phyloP scores from a whole-genome alignment of 768 basidiomycete species.

The Mycena indigotica region DNA sequence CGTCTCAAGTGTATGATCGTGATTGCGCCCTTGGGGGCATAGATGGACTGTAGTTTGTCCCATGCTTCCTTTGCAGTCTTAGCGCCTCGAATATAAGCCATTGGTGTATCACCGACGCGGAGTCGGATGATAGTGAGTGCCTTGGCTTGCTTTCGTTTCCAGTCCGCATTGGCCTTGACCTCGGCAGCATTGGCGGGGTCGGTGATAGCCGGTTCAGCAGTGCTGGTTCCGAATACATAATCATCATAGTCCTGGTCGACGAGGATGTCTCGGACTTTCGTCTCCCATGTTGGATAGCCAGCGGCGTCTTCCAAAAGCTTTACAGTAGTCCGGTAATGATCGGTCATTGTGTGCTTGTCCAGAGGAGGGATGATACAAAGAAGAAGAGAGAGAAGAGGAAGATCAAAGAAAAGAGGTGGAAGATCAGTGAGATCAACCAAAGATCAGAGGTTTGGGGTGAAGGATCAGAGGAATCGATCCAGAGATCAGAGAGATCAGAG shows the following conservation, averaged over 20 bases:
- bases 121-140: constrained; percentile 32
- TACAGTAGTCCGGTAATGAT: not conserved
- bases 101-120: constrained; percentile 2
- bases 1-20: constrained; percentile 27
- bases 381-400: too few species aligned
- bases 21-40: constrained; percentile 29
- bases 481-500: not conserved
- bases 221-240: not conserved
- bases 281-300: not conserved
- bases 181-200: not conserved
- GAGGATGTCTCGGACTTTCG: not conserved
- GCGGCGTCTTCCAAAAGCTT: not conserved
- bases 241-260: not conserved
- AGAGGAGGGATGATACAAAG: not conserved
- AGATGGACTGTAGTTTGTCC: constrained; percentile 28
- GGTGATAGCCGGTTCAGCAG: not conserved
- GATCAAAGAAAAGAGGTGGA: too few species aligned
- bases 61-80: constrained; percentile 30
- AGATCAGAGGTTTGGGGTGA: too few species aligned
- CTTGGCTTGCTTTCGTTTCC: constrained; percentile 25
- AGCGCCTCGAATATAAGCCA: constrained; percentile 29
- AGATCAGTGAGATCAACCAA: too few species aligned
- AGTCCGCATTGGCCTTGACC: not conserved
- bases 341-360: not conserved
- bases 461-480: too few species aligned